These are phyloP conservation scores for Dactylellina parvicollis DNA, from an alignment of 2,329 filamentous ascomycete genomes.

Conservation along the genomic window DNA sequence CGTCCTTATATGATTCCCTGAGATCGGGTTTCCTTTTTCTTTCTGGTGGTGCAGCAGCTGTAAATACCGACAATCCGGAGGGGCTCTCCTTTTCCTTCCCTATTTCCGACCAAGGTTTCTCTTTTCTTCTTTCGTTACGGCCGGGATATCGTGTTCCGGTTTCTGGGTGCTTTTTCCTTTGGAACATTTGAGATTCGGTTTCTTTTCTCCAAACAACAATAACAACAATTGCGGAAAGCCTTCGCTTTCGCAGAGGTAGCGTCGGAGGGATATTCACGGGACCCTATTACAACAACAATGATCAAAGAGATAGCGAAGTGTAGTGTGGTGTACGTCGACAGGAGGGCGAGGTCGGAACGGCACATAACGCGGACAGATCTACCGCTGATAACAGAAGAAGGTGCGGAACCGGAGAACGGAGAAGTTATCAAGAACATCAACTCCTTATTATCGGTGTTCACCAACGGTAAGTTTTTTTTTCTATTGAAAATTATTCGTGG, in stretches of 20 bases:
- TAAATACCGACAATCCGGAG: slow-evolving; percentile 47
- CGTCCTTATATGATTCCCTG: slow-evolving; percentile 41
- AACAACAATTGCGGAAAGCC: slow-evolving; percentile 1
- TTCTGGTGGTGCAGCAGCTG: slow-evolving; percentile 24
- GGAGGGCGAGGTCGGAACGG: slow-evolving; percentile 61
- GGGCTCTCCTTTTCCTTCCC: slow-evolving; percentile 7
- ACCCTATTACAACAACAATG: slow-evolving; percentile 29
- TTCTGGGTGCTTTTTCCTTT: slow-evolving; percentile 27
- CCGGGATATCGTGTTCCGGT: slow-evolving; percentile 6
- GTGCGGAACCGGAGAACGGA: slow-evolving; percentile 61
- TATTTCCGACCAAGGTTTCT: background rate
- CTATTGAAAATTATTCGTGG: slow-evolving; percentile 14
- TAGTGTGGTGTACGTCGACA: slow-evolving; percentile 64
- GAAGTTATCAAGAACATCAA: slow-evolving; percentile 65
- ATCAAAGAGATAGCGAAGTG: slow-evolving; percentile 62
- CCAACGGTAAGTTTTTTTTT: slow-evolving; percentile 64
- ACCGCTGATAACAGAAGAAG: slow-evolving; percentile 57
- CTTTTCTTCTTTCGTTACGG: slow-evolving; percentile 4
- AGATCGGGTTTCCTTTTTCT: slow-evolving; percentile 22
- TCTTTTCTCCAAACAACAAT: no score
- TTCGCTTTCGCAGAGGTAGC: slow-evolving; percentile 32
- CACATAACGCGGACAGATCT: slow-evolving; percentile 60
- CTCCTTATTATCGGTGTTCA: slow-evolving; percentile 66
- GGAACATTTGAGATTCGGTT: background rate
- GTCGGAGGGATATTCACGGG: slow-evolving; percentile 28